A percentile compares a stretch with the other conserved stretches of the same genome.
Conservation (phyloP, 1,284 basidiomycete species). For the Porogramme epimiltina region DNA sequence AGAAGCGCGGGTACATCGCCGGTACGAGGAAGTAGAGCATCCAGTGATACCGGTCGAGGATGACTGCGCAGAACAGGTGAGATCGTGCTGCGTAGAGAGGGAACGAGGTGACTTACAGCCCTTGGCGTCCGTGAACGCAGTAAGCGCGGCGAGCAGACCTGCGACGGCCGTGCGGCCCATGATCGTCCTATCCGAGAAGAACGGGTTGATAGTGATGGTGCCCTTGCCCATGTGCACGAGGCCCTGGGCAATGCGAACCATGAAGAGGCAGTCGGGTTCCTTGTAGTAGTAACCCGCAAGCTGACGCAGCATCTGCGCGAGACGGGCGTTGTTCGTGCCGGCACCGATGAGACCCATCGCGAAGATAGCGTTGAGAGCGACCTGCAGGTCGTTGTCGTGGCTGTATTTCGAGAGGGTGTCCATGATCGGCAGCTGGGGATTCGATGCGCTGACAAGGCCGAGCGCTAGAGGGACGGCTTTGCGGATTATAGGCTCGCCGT, state of each 20-base stretch:
- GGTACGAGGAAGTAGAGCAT: constrained; percentile 96
- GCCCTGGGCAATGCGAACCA: constrained; percentile 96
- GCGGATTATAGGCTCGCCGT: constrained; percentile 93
- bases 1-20: constrained; percentile 98
- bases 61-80: constrained; percentile 50
- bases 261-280: constrained; percentile 96
- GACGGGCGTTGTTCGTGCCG: constrained; percentile 96
- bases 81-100: neutral
- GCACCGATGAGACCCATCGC: constrained; percentile 99
- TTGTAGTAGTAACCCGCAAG: constrained; percentile 97
- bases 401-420: constrained; percentile 99
- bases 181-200: constrained; percentile 91
- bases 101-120: constrained; percentile 64
- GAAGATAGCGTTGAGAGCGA: constrained; percentile 96
- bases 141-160: constrained; percentile 87
- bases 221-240: constrained; percentile 99
- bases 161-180: constrained; percentile 91
- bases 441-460: constrained; percentile 92
- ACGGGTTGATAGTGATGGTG: constrained; percentile 96
- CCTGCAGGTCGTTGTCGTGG: constrained; percentile 96
- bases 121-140: constrained; percentile 93
- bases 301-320: constrained; percentile 97
- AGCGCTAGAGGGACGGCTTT: constrained; percentile 96
- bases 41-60: constrained; percentile 97
- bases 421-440: constrained; percentile 93